Evolutionary conservation across 768 basidiomycete species (phyloP), one percentile per base, ranked within the genome.

Genomic region (Rickenella mellea): DNA sequence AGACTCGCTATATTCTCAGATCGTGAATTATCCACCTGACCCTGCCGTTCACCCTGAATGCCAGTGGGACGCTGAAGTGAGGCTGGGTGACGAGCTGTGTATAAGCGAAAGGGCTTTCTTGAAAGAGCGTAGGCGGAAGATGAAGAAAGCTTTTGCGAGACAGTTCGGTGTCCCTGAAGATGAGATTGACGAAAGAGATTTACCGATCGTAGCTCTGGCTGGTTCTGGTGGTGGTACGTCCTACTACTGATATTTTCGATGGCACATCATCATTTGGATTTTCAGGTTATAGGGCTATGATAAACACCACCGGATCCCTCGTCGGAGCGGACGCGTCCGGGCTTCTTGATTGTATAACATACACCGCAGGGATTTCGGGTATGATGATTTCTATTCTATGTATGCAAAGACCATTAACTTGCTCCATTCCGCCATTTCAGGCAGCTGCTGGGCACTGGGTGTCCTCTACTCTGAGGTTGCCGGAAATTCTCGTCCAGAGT

Each of bases 141-240:
- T 58, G 57, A 37, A 48, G 14, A 21, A 11, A 0, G 44, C 51
- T 4, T 60, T 60, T 38, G 56, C 60, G 2, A 40, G 50, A 5
- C 36, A 56, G 24, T 43, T 62, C 27, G 48, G 45, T 14, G 58
- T 61, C 5, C 40, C 41, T 11, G 45, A 43, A 15, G 24, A 38
- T 5, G 57, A 60, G 40, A 47, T 62, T 3, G 48, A 56, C 28
- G 53, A 49, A 36, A 41, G 53, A 17, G 60, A 62, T 42, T 24
- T 62, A n/a, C 60, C 60, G 2, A 50, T 56, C 11, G 44, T 62
- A 14, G 55, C 59, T 3, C 43, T 59, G 27, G 59, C 59, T 0
- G 56, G 52, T 11, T 51, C 50, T 26, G 56, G 56, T n/a, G 56
- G 56, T 27, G 55, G 55, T n/a, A 44, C n/a, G 24, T 42, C 27